Conservation (phyloP, 2,329 filamentous ascomycete genomes). For the Fusarium burgessii region DNA sequence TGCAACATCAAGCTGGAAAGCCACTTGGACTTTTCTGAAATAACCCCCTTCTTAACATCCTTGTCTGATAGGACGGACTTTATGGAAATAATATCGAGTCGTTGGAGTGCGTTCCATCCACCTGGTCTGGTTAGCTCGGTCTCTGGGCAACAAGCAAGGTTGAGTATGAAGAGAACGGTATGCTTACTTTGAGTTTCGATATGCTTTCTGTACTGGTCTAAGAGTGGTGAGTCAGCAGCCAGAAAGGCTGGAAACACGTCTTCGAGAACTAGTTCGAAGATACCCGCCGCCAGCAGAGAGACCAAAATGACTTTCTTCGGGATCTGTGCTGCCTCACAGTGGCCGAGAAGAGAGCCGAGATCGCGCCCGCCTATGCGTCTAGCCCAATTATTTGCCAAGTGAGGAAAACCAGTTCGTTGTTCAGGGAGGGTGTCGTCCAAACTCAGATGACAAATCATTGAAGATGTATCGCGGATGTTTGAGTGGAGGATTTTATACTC, state of each 20-base stretch:
- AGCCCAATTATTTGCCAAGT: neutral
- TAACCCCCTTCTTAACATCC: accelerated
- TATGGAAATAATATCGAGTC: accelerated
- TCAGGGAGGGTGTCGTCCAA: neutral
- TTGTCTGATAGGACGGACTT: neutral
- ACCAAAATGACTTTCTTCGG: neutral
- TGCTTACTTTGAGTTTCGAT: neutral
- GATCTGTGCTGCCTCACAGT: neutral
- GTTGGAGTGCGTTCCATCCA: accelerated
- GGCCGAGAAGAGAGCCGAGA: neutral
- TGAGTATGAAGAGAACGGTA: accelerated
- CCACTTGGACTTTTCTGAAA: accelerated
- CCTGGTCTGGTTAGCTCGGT: accelerated
- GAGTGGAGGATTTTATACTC: neutral
- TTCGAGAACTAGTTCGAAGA: neutral
- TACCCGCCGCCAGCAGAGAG: accelerated
- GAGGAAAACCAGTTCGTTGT: accelerated
- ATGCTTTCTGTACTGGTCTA: neutral
- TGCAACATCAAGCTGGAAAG: neutral
- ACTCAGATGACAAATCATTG: neutral
- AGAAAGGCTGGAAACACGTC: accelerated
- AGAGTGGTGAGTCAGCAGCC: neutral
- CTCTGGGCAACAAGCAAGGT: accelerated
- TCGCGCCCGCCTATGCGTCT: accelerated
- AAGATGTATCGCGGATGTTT: neutral